Evolutionary conservation across 1,139 yeast genomes (phyloP).

Genomic region (Pichia sp.): DNA sequence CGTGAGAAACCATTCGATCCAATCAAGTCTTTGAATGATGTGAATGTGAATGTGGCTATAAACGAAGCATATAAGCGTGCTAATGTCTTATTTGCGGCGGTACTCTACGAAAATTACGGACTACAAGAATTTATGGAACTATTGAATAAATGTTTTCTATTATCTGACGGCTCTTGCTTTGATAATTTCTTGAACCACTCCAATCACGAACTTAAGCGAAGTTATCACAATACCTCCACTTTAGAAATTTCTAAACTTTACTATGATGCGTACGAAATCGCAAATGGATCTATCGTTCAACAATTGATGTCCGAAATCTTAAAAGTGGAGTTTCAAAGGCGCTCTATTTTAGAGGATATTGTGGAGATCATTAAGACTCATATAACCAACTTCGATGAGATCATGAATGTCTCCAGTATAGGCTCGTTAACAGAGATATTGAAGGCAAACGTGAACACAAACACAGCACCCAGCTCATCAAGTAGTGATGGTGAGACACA

Average conservation of each 20-base stretch:
- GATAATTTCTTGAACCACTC: conserved; percentile 36
- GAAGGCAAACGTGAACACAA: conserved; percentile 33
- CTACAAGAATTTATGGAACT: conserved; percentile 41
- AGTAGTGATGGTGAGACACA: conserved; percentile 1
- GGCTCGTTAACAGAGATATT: conserved; percentile 35
- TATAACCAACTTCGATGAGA: conserved; percentile 55
- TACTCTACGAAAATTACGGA: conserved; percentile 57
- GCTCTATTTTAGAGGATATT: conserved; percentile 38
- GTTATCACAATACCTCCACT: conserved; percentile 31
- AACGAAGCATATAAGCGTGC: conserved; percentile 63
- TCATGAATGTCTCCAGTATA: conserved; percentile 34
- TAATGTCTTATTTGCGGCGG: conserved; percentile 47
- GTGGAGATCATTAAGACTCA: conserved; percentile 56
- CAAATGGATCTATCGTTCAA: conserved; percentile 8
- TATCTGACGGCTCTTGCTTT: conserved; percentile 46
- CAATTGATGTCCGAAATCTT: conserved; percentile 16
- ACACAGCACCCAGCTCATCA: conserved; percentile 10
- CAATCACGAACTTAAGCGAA: conserved; percentile 33
- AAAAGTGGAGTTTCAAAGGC: conserved; percentile 14
- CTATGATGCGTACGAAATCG: conserved; percentile 12
- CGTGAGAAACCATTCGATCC: conserved; percentile 1
- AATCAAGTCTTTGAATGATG: conserved; percentile 42
- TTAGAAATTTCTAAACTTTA: conserved; percentile 29
- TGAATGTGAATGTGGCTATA: conserved; percentile 51
- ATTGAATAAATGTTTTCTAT: conserved; percentile 49